Conservation (phyloP, 805 yeast genomes). For the Brettanomyces custersianus region DNA sequence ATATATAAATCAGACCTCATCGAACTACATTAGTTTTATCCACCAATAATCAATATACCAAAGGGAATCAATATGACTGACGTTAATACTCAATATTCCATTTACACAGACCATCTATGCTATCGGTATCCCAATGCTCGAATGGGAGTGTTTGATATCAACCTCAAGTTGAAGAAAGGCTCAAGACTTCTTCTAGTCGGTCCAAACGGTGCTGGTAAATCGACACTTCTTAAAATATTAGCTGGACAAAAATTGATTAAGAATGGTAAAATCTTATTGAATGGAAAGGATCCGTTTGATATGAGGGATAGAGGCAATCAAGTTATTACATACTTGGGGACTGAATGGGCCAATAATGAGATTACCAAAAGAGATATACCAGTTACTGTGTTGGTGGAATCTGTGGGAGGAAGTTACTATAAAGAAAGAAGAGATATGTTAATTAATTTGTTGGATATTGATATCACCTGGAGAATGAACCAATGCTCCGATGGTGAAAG, state of each 20-base stretch:
- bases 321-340: conserved; percentile 69
- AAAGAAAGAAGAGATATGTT: conserved; percentile 71
- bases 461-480: conserved; percentile 87
- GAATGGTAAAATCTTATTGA: conserved; percentile 60
- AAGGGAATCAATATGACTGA: too few relatives aligned
- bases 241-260: conserved; percentile 88
- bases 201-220: conserved; percentile 96
- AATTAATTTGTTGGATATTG: conserved; percentile 73
- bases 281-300: conserved; percentile 79
- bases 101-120: conserved; percentile 53
- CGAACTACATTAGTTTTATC: too few relatives aligned
- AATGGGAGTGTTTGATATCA: conserved; percentile 61
- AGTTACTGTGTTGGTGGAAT: conserved; percentile 65
- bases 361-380: conserved; percentile 88
- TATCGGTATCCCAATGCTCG: conserved; percentile 58
- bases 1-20: too few relatives aligned
- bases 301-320: conserved; percentile 2
- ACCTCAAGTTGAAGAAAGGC: conserved; percentile 54
- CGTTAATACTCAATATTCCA: conserved; percentile 29
- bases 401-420: conserved; percentile 71
- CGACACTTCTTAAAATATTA: conserved; percentile 72
- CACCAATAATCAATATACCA: too few relatives aligned
- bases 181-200: conserved; percentile 78
- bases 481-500: conserved; percentile 91
- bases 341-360: conserved; percentile 95